These are phyloP conservation scores for Pholiota conissans DNA, from an alignment of 768 basidiomycete genomes.

Conservation along the genomic window DNA sequence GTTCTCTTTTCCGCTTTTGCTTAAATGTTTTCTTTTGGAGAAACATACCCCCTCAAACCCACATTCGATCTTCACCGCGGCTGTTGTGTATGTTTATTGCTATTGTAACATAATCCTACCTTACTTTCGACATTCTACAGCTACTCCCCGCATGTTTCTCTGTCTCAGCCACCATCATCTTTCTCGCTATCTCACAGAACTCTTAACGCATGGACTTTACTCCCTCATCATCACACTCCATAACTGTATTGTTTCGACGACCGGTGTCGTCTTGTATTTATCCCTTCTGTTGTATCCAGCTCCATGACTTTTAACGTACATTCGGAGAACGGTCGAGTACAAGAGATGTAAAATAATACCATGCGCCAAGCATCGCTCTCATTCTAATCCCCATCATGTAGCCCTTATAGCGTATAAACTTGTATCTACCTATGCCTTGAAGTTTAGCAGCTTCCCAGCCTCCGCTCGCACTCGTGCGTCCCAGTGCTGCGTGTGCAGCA, in stretches of 20 bases:
- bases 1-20: slow-evolving; percentile 1
- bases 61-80: slow-evolving; percentile 6
- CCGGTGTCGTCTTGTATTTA: slow-evolving; percentile 26
- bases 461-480: slow-evolving; percentile 69
- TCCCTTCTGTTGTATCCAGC: slow-evolving; percentile 14
- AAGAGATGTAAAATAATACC: slow-evolving; percentile 22
- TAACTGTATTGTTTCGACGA: slow-evolving; percentile 20
- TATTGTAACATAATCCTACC: slow-evolving; percentile 24
- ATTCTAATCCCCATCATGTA: not conserved
- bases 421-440: slow-evolving; percentile 22
- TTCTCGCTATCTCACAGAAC: not conserved
- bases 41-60: slow-evolving; percentile 22
- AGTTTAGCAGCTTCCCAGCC: slow-evolving; percentile 57
- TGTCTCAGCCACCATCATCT: not conserved
- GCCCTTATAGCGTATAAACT: slow-evolving; percentile 2
- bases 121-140: slow-evolving; percentile 14
- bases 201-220: slow-evolving; percentile 18
- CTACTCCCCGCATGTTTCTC: not conserved
- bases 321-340: slow-evolving; percentile 13
- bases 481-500: slow-evolving; percentile 59
- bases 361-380: slow-evolving; percentile 11
- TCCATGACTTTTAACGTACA: slow-evolving; percentile 15
- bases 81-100: slow-evolving; percentile 28
- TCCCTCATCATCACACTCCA: slow-evolving; percentile 10
- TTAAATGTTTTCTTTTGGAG: slow-evolving; percentile 16